A percentile compares a stretch with the other conserved stretches of the same genome.
Conservation (phyloP, 2,329 filamentous ascomycete species). For the Trichoderma sp. region DNA sequence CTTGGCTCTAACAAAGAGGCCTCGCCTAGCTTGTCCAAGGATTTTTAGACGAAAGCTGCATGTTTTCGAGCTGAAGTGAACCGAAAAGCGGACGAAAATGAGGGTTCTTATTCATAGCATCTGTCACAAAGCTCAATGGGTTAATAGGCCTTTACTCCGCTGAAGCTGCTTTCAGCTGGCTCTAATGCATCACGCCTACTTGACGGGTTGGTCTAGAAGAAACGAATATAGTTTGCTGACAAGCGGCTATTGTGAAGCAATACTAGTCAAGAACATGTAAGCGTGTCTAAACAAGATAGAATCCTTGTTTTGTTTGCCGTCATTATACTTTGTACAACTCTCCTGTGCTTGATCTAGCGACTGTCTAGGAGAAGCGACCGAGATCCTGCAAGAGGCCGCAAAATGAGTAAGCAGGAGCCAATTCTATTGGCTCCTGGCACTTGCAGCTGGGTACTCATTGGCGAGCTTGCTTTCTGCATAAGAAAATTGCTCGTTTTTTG, state of each 20-base stretch:
- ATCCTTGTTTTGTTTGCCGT: neutral
- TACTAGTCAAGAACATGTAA: neutral
- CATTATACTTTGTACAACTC: constrained; percentile 6
- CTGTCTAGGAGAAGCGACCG: constrained; percentile 22
- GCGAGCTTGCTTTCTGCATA: neutral
- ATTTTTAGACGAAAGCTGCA: neutral
- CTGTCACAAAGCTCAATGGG: neutral
- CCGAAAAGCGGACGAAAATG: neutral
- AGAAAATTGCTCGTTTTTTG: neutral
- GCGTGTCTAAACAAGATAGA: neutral
- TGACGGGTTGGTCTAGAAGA: neutral
- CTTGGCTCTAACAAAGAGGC: neutral
- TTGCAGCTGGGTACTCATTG: neutral
- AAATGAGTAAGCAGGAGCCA: neutral
- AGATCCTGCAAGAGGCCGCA: constrained; percentile 1
- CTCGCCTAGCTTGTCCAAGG: neutral
- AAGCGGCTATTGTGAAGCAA: neutral
- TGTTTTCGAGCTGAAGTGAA: neutral
- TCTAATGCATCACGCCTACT: neutral
- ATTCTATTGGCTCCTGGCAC: neutral
- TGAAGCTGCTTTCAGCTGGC: neutral
- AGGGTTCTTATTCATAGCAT: neutral
- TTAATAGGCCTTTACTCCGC: neutral
- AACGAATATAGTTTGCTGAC: neutral
- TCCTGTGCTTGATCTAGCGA: constrained; percentile 14